Percentiles rank a stretch among this genome's conserved stretches.
These are phyloP conservation scores for Bassia scoparia DNA, from an alignment of 148 eudicot genomes.

Conservation along the genomic window DNA sequence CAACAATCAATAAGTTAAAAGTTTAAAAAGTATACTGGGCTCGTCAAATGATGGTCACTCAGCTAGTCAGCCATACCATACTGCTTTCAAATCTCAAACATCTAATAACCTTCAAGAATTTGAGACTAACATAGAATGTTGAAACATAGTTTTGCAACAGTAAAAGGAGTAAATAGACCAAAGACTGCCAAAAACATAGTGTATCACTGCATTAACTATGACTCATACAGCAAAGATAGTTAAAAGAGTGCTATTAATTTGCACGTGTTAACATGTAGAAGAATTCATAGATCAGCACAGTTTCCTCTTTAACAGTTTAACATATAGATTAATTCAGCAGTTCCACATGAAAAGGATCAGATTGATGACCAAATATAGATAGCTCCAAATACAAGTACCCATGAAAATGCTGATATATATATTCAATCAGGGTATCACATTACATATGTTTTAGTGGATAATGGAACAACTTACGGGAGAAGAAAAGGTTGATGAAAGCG, in stretches of 20 bases:
- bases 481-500: background rate
- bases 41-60: background rate
- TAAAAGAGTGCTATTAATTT: background rate
- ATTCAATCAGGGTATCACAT: background rate
- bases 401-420: too few relatives aligned
- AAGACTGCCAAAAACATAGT: background rate
- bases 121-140: background rate
- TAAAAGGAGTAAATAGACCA: background rate
- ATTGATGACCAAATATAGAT: background rate
- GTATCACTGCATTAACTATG: background rate
- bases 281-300: too few relatives aligned
- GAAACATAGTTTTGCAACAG: background rate
- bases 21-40: background rate
- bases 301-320: too few relatives aligned
- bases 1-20: constrained; percentile 18
- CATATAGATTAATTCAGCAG: too few relatives aligned
- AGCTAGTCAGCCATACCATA: background rate
- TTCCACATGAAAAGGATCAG: background rate
- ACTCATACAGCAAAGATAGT: background rate
- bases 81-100: background rate
- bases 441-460: background rate
- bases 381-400: background rate
- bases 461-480: background rate
- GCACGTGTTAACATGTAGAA: too few relatives aligned
- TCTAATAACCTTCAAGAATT: background rate